phyloP scores from a whole-genome alignment of 2,329 filamentous ascomycete genomes.

The Dothistroma septosporum region DNA sequence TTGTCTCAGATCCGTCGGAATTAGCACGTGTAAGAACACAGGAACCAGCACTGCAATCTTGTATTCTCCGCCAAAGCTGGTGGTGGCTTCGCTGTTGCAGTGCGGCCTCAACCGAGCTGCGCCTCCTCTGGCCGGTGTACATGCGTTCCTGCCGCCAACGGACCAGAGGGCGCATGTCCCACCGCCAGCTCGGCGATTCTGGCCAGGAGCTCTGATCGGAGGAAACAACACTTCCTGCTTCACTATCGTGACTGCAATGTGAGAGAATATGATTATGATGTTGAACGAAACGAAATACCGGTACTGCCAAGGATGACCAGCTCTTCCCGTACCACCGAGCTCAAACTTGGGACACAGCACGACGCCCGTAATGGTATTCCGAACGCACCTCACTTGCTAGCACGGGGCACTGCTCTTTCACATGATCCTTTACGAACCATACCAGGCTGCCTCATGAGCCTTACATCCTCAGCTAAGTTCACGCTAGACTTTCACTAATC shows the following conservation, averaged over 20 bases:
- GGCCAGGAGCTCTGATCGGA: neutral
- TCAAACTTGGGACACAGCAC: neutral
- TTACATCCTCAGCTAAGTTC: neutral
- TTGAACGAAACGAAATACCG: neutral
- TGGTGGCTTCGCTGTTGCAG: neutral
- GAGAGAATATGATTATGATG: neutral
- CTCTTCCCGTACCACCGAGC: neutral
- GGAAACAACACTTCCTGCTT: neutral
- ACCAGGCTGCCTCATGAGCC: conserved; percentile 4
- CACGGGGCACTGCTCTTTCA: conserved; percentile 2
- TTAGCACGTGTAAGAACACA: neutral
- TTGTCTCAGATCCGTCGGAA: neutral
- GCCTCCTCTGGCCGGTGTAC: neutral
- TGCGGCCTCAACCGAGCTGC: neutral
- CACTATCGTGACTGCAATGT: neutral
- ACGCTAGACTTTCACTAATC: neutral
- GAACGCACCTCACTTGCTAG: neutral
- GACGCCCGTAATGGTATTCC: neutral
- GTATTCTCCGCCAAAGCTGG: neutral
- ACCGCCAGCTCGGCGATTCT: neutral
- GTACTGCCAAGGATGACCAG: neutral
- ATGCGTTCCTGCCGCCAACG: neutral
- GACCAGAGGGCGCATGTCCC: neutral
- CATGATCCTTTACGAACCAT: conserved; percentile 2
- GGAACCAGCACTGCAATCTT: neutral